Evolutionary conservation across 2,329 filamentous ascomycete genomes (phyloP).

Genomic region (Peltaster fructicola): DNA sequence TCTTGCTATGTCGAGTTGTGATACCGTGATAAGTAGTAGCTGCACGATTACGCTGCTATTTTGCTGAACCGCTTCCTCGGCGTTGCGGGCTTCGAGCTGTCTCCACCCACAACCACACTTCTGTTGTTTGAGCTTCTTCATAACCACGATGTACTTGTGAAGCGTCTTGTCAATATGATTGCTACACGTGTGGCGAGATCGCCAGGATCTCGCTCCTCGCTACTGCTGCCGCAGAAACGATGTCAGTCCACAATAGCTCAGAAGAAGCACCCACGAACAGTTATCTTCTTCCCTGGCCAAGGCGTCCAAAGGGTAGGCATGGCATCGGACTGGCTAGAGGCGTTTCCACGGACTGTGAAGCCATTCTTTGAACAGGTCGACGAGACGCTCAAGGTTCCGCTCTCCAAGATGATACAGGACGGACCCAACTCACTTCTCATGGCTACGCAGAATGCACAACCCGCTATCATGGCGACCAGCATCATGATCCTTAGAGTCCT

Average conservation of each 20-base stretch:
- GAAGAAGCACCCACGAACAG: constrained; percentile 16
- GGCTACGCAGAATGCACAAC: constrained; percentile 73
- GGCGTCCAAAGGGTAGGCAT: constrained; percentile 21
- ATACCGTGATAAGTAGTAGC: no score
- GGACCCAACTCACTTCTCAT: constrained; percentile 65
- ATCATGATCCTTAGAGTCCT: constrained; percentile 77
- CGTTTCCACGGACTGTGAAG: constrained; percentile 61
- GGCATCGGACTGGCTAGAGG: constrained; percentile 57
- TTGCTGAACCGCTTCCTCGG: no score
- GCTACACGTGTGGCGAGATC: neutral
- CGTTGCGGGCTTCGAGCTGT: no score
- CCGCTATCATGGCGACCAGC: constrained; percentile 89
- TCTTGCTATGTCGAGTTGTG: no score
- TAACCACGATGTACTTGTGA: neutral
- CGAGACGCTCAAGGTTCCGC: constrained; percentile 50
- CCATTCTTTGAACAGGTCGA: constrained; percentile 79
- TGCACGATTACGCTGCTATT: no score
- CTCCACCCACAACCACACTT: neutral
- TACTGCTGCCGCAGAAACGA: constrained; percentile 7
- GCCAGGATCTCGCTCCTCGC: neutral
- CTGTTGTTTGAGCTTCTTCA: neutral
- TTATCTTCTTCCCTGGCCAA: constrained; percentile 23
- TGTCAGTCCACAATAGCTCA: constrained; percentile 9
- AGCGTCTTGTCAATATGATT: neutral
- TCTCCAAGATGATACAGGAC: constrained; percentile 61